Conservation (phyloP, 495 filamentous ascomycete genomes). For the Pyrenopolyporus hunteri region DNA sequence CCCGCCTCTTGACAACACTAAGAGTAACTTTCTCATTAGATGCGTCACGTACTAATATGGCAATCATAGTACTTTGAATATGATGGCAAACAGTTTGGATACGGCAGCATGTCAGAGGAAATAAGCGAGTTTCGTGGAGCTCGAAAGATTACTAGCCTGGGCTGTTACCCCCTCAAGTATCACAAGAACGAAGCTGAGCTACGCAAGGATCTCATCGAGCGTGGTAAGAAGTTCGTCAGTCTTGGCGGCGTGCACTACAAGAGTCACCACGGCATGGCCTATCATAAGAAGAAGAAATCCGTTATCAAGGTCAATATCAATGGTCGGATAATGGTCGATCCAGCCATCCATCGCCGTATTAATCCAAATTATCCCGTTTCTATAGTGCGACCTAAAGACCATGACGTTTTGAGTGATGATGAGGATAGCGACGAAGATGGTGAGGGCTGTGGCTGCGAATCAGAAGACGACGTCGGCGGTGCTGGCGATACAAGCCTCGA, state of each 20-base stretch:
- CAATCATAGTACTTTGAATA: slow-evolving; percentile 66
- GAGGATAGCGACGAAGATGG: slow-evolving; percentile 65
- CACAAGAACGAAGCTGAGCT: slow-evolving; percentile 76
- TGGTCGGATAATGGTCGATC: slow-evolving; percentile 90
- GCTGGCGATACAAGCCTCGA: slow-evolving; percentile 39
- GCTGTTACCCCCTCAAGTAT: slow-evolving; percentile 81
- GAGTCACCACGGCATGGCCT: slow-evolving; percentile 81
- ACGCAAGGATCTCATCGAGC: slow-evolving; percentile 71
- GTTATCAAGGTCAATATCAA: slow-evolving; percentile 89
- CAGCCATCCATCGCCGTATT: slow-evolving; percentile 82
- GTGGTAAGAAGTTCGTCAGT: slow-evolving; percentile 83
- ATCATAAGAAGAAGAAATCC: slow-evolving; percentile 79
- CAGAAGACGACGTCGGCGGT: slow-evolving; percentile 45
- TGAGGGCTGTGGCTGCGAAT: slow-evolving; percentile 54
- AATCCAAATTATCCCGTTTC: slow-evolving; percentile 89
- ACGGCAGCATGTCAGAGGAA: slow-evolving; percentile 67
- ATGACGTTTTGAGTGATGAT: slow-evolving; percentile 66
- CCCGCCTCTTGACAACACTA: not conserved
- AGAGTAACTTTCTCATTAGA: not conserved
- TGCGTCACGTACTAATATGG: not conserved
- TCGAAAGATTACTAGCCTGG: slow-evolving; percentile 78
- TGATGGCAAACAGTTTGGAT: slow-evolving; percentile 71
- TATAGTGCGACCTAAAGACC: slow-evolving; percentile 76
- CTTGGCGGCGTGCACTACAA: slow-evolving; percentile 86
- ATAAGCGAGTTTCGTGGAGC: slow-evolving; percentile 82